phyloP scores from a whole-genome alignment of 1,284 basidiomycete genomes.

The Puccinia horiana region DNA sequence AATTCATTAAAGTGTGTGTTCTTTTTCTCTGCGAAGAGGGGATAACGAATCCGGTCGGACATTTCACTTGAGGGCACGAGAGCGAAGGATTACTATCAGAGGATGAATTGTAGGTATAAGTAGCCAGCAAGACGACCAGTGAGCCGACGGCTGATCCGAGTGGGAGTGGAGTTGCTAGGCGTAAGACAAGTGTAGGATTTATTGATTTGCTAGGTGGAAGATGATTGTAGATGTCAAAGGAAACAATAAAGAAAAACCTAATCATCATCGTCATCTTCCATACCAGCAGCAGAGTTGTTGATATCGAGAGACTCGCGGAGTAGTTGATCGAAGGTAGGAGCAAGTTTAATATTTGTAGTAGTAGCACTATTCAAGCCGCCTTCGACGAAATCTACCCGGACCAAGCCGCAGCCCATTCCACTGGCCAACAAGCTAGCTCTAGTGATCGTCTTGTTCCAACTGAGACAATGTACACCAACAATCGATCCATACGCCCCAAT shows the following conservation, averaged over 20 bases:
- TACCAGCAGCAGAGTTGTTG: not conserved
- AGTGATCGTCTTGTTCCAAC: slow-evolving; percentile 76
- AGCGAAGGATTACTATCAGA: not conserved
- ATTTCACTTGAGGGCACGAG: not conserved
- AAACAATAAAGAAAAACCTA: not conserved
- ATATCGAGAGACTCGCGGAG: not conserved
- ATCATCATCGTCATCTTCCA: slow-evolving; percentile 23
- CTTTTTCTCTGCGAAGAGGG: slow-evolving; percentile 26
- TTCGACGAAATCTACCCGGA: slow-evolving; percentile 69
- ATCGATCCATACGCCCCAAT: slow-evolving; percentile 67
- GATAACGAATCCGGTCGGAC: slow-evolving; percentile 17
- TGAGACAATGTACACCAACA: slow-evolving; percentile 72
- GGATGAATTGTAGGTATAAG: slow-evolving; percentile 82
- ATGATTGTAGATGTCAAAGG: not conserved
- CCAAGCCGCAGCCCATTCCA: slow-evolving; percentile 77
- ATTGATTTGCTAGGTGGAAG: not conserved
- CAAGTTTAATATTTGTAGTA: not conserved
- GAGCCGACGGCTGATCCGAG: slow-evolving; percentile 80
- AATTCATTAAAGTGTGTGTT: slow-evolving; percentile 8
- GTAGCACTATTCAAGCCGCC: slow-evolving; percentile 39
- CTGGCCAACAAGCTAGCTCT: slow-evolving; percentile 72
- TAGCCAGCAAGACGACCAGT: slow-evolving; percentile 76
- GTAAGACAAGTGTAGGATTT: slow-evolving; percentile 69
- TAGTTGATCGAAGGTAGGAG: not conserved
- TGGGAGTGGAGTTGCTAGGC: slow-evolving; percentile 85